Conservation (phyloP, 768 basidiomycete species). For the Suillus americanus region DNA sequence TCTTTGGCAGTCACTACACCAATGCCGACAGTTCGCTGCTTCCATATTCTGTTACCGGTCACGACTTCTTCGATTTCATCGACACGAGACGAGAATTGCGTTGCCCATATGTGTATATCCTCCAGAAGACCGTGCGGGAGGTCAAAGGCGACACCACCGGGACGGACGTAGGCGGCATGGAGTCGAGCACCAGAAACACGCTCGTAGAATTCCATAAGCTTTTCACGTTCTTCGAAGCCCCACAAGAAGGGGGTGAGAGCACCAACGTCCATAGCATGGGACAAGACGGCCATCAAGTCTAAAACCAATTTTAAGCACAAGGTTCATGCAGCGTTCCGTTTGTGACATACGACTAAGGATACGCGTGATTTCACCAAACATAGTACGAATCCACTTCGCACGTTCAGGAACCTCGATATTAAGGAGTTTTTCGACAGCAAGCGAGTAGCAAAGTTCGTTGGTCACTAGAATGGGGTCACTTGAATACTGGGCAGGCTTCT, state of each 20-base stretch:
- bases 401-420: conserved; percentile 97
- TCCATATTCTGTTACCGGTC: conserved; percentile 98
- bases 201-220: conserved; percentile 99
- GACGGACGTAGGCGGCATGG: conserved; percentile 96
- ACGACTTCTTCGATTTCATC: conserved; percentile 99
- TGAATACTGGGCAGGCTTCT: neutral
- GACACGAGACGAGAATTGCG: conserved; percentile 85
- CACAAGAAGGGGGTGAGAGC: conserved; percentile 98
- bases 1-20: conserved; percentile 90
- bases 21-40: conserved; percentile 87
- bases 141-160: conserved; percentile 97
- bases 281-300: conserved; percentile 97
- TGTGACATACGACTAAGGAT: conserved; percentile 79
- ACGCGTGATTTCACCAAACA: conserved; percentile 97
- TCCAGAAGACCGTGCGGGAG: conserved; percentile 97
- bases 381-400: conserved; percentile 96
- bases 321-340: neutral
- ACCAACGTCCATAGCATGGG: conserved; percentile 97
- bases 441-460: conserved; percentile 95
- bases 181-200: conserved; percentile 97
- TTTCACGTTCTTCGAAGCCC: conserved; percentile 99
- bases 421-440: conserved; percentile 96
- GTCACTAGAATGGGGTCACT: conserved; percentile 68
- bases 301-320: neutral
- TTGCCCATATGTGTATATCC: conserved; percentile 98